Evolutionary conservation across 495 filamentous ascomycete genomes (phyloP), one percentile per base, ranked within the genome.

Genomic region (Cudoniella acicularis): DNA sequence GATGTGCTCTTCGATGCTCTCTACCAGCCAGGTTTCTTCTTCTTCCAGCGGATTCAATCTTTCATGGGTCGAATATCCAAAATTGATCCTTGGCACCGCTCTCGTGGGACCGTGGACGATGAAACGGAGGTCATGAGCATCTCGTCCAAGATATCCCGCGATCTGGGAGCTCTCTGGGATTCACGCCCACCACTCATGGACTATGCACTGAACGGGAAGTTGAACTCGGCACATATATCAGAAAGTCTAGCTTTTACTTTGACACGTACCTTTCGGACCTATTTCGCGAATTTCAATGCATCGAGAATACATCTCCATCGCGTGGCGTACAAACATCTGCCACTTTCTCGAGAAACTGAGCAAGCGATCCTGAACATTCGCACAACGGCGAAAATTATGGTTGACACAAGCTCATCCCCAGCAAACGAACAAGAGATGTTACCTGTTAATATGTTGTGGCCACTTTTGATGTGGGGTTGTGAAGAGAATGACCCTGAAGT

Each of bases 361-460:
- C 59, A 68, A 50, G 69, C 71, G 21, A 67, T 74, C 51, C 42
- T 55, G 20, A 70, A 69, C 21, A 73, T 75, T 56, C 69, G 70
- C 24, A 57, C 60, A 20, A 62, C 76, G 10, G 69, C 72, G 30
- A 61, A 59, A 30, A 50, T 72, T 49, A 70, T 72, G 50, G 51
- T 69, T 25, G 49, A 56, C 1, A 59, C 59, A 26, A 27, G 60
- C 16, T 54, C 30, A 36, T 6, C 30, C 13, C 13, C 30, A 13
- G 30, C 6, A 6, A 6, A 68, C 43, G 60, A 59, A 17, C 57
- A 67, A 11, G 64, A 71, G 9, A 60, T 69, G 41, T 62, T 75
- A n/a, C 72, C 72, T 22, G 72, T 75, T 45, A 77, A 70, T 48
- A 72, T 74, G 67, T 57, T 73, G 26, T 75, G 73, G 72, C 72